These are phyloP conservation scores for Monilinia fructigena DNA, from an alignment of 2,329 filamentous ascomycete genomes.

Conservation along the genomic window DNA sequence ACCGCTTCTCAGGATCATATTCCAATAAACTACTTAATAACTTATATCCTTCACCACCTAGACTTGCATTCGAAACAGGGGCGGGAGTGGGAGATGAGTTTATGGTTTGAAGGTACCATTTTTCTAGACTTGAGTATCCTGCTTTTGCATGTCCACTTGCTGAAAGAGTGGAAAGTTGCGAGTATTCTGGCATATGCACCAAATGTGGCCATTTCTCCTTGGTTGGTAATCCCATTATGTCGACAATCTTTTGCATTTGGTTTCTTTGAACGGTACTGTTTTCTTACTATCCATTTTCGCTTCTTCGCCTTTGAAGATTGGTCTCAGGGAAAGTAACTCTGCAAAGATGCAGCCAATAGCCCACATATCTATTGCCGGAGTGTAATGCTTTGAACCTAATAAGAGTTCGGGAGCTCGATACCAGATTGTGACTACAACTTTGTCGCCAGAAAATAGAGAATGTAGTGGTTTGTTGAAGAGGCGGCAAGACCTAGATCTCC, in stretches of 20 bases:
- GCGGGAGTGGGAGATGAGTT: constrained; percentile 55
- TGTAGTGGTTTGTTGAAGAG: constrained; percentile 93
- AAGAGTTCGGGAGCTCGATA: constrained; percentile 94
- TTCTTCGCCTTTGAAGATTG: constrained; percentile 98
- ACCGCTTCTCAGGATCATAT: constrained; percentile 85
- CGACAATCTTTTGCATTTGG: constrained; percentile 98
- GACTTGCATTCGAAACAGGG: constrained; percentile 49
- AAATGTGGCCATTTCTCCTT: constrained; percentile 88
- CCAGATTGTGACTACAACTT: constrained; percentile 99
- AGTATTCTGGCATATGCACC: constrained; percentile 81
- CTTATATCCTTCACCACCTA: constrained; percentile 76
- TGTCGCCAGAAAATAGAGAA: constrained; percentile 88
- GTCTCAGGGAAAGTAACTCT: constrained; percentile 82
- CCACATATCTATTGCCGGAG: constrained; percentile 95
- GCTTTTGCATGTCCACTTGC: constrained; percentile 45
- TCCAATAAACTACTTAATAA: constrained; percentile 80
- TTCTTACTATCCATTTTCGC: constrained; percentile 99
- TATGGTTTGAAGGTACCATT: constrained; percentile 74
- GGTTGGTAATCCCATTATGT: constrained; percentile 87
- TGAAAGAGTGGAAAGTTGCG: constrained; percentile 61
- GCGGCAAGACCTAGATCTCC: constrained; percentile 90
- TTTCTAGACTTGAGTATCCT: constrained; percentile 58
- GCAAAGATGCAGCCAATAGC: constrained; percentile 97
- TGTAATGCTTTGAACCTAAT: constrained; percentile 92
- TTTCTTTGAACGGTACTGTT: constrained; percentile 96